Evolutionary conservation across 225 moss, liverwort and hornwort species (phyloP).

Genomic region (Bryum argenteum): DNA sequence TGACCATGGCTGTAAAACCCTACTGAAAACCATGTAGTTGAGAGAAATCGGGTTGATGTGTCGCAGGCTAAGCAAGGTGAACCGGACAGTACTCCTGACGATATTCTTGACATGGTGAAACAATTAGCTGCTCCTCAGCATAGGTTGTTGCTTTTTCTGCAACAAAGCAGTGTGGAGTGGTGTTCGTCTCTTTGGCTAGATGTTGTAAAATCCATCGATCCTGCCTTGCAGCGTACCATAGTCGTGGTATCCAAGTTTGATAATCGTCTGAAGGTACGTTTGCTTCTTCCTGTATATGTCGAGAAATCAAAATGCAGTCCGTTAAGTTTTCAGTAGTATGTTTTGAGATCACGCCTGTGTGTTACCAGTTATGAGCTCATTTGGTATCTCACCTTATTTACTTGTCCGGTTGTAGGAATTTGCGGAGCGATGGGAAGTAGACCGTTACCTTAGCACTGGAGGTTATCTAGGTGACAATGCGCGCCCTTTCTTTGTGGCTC

Average conservation of each 20-base stretch:
- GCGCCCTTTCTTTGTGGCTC: slow-evolving; percentile 86
- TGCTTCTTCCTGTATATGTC: not conserved
- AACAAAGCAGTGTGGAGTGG: slow-evolving; percentile 93
- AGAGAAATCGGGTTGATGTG: not conserved
- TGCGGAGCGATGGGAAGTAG: slow-evolving; percentile 85
- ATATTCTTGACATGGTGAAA: slow-evolving; percentile 75
- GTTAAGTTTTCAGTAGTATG: not conserved
- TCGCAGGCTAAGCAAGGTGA: slow-evolving; percentile 77
- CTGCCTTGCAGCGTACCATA: slow-evolving; percentile 63
- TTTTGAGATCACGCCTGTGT: not conserved
- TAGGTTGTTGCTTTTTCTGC: slow-evolving; percentile 75
- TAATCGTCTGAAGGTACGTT: slow-evolving; percentile 69
- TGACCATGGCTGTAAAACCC: not conserved
- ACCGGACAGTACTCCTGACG: slow-evolving; percentile 72
- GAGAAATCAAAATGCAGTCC: not conserved
- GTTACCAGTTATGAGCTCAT: not conserved
- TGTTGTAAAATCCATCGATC: slow-evolving; percentile 75
- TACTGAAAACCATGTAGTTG: not conserved
- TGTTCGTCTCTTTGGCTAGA: slow-evolving; percentile 92
- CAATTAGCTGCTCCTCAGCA: slow-evolving; percentile 77
- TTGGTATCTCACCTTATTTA: not conserved
- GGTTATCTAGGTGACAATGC: slow-evolving; percentile 81
- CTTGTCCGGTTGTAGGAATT: slow-evolving; percentile 54
- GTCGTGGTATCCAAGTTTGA: slow-evolving; percentile 92
- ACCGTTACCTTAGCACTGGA: slow-evolving; percentile 74